Evolutionary conservation across 2,329 filamentous ascomycete genomes (phyloP), one percentile per base, ranked within the genome.

Genomic region (Pestalotiopsis fici): DNA sequence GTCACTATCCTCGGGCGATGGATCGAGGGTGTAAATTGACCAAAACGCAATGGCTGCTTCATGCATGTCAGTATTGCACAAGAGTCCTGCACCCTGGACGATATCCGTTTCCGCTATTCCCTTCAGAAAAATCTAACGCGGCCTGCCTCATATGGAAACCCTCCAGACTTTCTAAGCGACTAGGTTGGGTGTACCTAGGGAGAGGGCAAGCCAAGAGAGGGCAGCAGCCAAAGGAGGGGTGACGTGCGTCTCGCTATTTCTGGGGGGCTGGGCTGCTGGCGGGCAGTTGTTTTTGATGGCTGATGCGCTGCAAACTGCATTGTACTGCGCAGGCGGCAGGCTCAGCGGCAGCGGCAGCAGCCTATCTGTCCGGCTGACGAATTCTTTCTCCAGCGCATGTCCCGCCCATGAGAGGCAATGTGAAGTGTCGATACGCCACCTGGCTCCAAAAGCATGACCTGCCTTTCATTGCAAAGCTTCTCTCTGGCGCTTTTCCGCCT

Each of bases 211-310:
- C n/a, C n/a, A n/a, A 63, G 27, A 23, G 59, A 35, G 12, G 12
- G 28, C 15, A 43, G 27, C 12, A 50, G 25, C 31, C 65, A 66
- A 57, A 56, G 59, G 67, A 64, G 68, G 67, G 68, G 67, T 70
- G 68, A 66, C 67, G 62, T 70, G 68, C 71, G 70, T 71, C 61
- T 28, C 59, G 31, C 27, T 25, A 23, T 25, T 37, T 31, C 39
- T 37, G 61, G 61, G 59, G 63, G 63, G 28, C 43, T 43, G 55
- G n/a, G 39, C 39, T 35, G 55, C 13, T 12, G 55, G 55, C 55
- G 23, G 31, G 57, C 57, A 35, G 57, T n/a, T n/a, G n/a, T 21
- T 50, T 50, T n/a, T 50, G 43, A 50, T 50, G 43, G 43, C 43
- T 50, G 64, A 65, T 65, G 64, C 27, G 37, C 31, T 35, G 31